Evolutionary conservation across 2,329 filamentous ascomycete genomes (phyloP), one percentile per base, ranked within the genome.

Genomic region (Macrophomina pseudophaseolina): DNA sequence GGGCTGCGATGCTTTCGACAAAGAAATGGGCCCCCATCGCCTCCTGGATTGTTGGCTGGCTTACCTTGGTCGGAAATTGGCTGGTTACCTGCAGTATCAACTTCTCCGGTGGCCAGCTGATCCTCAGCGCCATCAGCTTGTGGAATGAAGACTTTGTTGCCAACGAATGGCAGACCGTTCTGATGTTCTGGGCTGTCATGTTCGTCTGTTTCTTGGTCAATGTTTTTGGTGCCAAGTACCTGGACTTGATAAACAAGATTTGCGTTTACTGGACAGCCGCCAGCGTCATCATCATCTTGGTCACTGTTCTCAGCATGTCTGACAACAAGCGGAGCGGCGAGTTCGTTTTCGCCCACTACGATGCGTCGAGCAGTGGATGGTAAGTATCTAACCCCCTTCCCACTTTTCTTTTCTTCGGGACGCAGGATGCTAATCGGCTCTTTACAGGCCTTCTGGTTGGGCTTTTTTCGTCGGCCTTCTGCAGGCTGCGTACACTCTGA

Each of bases 61-160:
- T 91, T 65, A 91, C 88, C 0, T 81, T 92, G 0, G 88, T 92
- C 2, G 90, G 90, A 0, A 92, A 92, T 75, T 92, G 89, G 89
- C 91, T 89, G 0, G 84, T 87, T 33, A 87, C 85, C 0, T 72
- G 81, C 4, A 74, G 83, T 46, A 91, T 92, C 78, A 91, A 90
- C 74, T 92, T 92, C 73, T 86, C 85, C 6, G 92, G 91, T 3
- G 90, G 88, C 0, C 86, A 93, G 70, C 85, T 90, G 30, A 87
- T 90, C 66, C 81, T 91, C 23, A 87, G 84, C 59, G 88, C 89
- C 1, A 90, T 91, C 68, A 84, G 86, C n/a, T 79, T 92, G 0
- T 91, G 88, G 84, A 80, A 89, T n/a, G 88, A 90, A 68, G 85
- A 88, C 69, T 92, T 87, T 73, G 87, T 87, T 23, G 83, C 90